A percentile compares a stretch with the other conserved stretches of the same genome.
Conservation (phyloP, 345 rosid genomes). For the Erodium maritimum region DNA sequence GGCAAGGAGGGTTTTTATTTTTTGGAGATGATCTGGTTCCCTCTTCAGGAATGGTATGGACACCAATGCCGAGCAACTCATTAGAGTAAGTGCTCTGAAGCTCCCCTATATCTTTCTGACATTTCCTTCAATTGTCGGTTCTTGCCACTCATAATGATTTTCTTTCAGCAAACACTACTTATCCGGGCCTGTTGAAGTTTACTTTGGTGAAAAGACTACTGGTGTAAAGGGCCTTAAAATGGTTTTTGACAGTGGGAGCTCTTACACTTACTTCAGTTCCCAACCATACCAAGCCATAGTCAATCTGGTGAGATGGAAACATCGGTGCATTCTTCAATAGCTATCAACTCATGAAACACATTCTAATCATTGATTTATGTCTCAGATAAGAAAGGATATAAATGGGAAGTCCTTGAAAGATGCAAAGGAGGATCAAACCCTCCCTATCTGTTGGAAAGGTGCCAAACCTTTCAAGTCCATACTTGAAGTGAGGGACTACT, state of each 20-base stretch:
- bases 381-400: slow-evolving; percentile 31
- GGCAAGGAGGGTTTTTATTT: slow-evolving; percentile 64
- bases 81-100: slow-evolving; percentile 27
- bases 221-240: slow-evolving; percentile 43
- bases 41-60: slow-evolving; percentile 53
- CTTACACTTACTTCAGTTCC: slow-evolving; percentile 63
- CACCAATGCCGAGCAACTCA: slow-evolving; percentile 25
- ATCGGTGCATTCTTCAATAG: background rate
- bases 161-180: slow-evolving; percentile 53
- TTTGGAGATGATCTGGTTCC: slow-evolving; percentile 62
- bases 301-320: slow-evolving; percentile 39
- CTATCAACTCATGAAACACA: slow-evolving; percentile 3
- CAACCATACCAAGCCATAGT: slow-evolving; percentile 35
- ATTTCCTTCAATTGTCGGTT: background rate
- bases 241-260: slow-evolving; percentile 85
- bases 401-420: slow-evolving; percentile 39
- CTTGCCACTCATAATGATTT: background rate
- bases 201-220: slow-evolving; percentile 38
- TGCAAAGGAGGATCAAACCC: slow-evolving; percentile 43
- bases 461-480: slow-evolving; percentile 37
- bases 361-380: slow-evolving; percentile 3
- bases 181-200: slow-evolving; percentile 62
- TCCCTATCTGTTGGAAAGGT: slow-evolving; percentile 84
- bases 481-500: slow-evolving; percentile 38
- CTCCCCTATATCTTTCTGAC: background rate